phyloP scores from a whole-genome alignment of 495 filamentous ascomycete species.

The Penicillium herquei region DNA sequence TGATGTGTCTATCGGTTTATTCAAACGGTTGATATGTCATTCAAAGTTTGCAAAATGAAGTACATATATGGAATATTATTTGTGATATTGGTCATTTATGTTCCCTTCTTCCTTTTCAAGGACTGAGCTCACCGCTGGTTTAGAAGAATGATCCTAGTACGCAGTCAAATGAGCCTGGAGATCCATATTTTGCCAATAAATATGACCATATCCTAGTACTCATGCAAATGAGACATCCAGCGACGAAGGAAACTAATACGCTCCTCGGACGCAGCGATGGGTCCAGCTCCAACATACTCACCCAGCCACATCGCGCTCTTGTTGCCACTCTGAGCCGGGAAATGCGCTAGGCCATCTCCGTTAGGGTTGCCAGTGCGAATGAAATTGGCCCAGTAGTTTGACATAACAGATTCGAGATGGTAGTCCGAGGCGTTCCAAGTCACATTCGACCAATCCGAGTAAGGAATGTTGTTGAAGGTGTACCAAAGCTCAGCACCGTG shows the following conservation, averaged over 20 bases:
- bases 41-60: no score
- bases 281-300: not conserved
- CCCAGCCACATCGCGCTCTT: not conserved
- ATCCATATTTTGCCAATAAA: no score
- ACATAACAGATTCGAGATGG: not conserved
- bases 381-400: not conserved
- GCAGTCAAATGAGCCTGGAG: no score
- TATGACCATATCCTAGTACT: no score
- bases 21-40: no score
- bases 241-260: not conserved
- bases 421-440: conserved; percentile 6
- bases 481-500: conserved; percentile 21
- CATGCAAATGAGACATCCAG: not conserved
- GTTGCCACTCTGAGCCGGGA: not conserved
- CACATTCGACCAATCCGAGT: conserved; percentile 18
- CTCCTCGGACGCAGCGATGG: not conserved
- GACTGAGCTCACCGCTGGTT: no score
- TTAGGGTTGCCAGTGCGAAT: not conserved
- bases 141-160: no score
- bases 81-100: no score
- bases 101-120: no score
- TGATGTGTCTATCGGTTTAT: no score
- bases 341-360: not conserved
- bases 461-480: conserved; percentile 19
- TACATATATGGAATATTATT: no score